phyloP scores from a whole-genome alignment of 306 rosid species.

The Hippophae rhamnoides region DNA sequence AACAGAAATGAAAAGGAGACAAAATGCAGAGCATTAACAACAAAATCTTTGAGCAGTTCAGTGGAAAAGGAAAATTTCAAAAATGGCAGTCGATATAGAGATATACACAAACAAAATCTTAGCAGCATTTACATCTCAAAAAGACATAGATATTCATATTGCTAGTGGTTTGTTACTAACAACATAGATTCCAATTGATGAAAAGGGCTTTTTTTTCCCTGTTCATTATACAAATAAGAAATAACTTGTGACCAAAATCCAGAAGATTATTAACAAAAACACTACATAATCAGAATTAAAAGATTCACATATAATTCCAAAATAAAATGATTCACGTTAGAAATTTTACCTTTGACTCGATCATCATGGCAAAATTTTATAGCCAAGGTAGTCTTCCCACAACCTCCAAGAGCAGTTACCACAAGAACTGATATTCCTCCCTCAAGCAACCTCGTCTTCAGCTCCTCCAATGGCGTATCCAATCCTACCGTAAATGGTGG shows the following conservation, averaged over 20 bases:
- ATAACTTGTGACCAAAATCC: neutral
- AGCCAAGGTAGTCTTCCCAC: neutral
- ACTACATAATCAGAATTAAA: neutral
- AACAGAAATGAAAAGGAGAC: no score
- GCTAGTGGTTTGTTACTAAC: no score
- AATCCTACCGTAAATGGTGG: conserved; percentile 37
- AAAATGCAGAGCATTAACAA: no score
- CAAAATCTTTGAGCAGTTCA: no score
- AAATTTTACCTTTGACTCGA: neutral
- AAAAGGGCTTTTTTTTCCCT: no score
- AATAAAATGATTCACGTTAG: neutral
- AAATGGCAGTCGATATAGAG: no score
- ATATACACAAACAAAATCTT: no score
- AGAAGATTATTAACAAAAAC: neutral
- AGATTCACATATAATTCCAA: neutral
- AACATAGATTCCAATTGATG: no score
- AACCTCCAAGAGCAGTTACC: neutral
- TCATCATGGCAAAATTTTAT: neutral
- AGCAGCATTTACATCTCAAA: neutral
- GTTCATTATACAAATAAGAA: no score
- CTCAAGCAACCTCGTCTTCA: conserved; percentile 22
- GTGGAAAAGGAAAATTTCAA: no score
- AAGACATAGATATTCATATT: neutral
- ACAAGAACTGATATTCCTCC: neutral
- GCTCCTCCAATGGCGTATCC: conserved; percentile 29